phyloP scores from a whole-genome alignment of 805 yeast species.

The Wickerhamomyces hampshirensis region DNA sequence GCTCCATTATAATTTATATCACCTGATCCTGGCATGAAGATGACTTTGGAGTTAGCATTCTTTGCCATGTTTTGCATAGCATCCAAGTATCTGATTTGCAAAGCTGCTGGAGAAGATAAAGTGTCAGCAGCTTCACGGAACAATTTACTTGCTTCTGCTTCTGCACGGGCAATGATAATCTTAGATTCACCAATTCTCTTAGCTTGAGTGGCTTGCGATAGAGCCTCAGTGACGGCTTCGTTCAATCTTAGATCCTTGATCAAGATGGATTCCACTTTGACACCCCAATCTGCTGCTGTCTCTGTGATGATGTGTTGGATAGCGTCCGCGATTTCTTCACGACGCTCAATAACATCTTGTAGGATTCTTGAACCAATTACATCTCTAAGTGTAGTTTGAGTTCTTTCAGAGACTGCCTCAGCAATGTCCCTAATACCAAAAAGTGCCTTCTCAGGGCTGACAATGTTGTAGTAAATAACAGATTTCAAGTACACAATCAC shows the following conservation, averaged over 20 bases:
- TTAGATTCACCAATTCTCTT: conserved; percentile 72
- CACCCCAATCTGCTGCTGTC: conserved; percentile 70
- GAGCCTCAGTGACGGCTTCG: conserved; percentile 48
- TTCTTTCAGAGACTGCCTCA: conserved; percentile 56
- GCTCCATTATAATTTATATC: conserved; percentile 28
- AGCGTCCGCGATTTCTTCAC: conserved; percentile 65
- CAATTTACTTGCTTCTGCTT: conserved; percentile 68
- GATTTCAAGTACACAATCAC: conserved; percentile 59
- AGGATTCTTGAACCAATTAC: conserved; percentile 61
- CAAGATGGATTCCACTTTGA: conserved; percentile 57
- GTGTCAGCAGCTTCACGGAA: conserved; percentile 79
- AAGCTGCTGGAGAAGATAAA: conserved; percentile 67
- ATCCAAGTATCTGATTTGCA: conserved; percentile 73
- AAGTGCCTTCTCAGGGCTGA: conserved; percentile 63
- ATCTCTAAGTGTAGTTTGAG: conserved; percentile 69
- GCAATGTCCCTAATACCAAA: conserved; percentile 52
- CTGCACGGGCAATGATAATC: conserved; percentile 70
- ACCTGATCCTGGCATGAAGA: conserved; percentile 59
- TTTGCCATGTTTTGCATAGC: conserved; percentile 76
- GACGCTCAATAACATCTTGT: conserved; percentile 68
- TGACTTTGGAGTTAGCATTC: conserved; percentile 58
- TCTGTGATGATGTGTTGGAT: conserved; percentile 56
- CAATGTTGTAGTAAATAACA: conserved; percentile 61
- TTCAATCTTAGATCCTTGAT: conserved; percentile 63
- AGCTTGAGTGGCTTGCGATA: conserved; percentile 73